phyloP scores from a whole-genome alignment of 371 early-diverging fungal genomes.

The Scutellospora calospora region DNA sequence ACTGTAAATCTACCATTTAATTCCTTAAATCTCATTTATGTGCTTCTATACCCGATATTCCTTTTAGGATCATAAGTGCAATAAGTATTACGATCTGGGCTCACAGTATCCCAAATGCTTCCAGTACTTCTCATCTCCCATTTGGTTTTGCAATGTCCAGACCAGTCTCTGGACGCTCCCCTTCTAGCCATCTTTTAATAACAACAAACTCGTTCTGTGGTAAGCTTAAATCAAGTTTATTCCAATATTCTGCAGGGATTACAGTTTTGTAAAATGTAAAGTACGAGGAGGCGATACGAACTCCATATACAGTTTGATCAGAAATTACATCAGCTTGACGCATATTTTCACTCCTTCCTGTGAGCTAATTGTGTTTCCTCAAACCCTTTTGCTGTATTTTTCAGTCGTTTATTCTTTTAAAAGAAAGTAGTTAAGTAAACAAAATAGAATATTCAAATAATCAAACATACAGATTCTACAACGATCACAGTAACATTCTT shows the following conservation, averaged over 20 bases:
- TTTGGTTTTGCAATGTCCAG: conserved; percentile 36
- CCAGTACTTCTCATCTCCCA: conserved; percentile 28
- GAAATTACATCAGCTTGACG: neutral
- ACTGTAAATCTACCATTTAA: too few relatives aligned
- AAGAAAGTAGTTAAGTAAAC: conserved; percentile 36
- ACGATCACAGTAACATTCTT: conserved; percentile 2
- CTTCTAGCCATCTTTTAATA: conserved; percentile 36
- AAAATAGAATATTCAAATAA: conserved; percentile 22
- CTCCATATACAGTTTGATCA: conserved; percentile 30
- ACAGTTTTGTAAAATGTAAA: conserved; percentile 37
- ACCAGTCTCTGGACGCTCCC: conserved; percentile 23
- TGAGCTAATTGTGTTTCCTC: conserved; percentile 32
- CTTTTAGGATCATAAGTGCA: too few relatives aligned
- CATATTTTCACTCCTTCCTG: conserved; percentile 30
- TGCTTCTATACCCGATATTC: too few relatives aligned
- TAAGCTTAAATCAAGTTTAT: conserved; percentile 26
- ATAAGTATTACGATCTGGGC: too few relatives aligned
- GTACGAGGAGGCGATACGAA: conserved; percentile 32
- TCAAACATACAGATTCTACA: conserved; percentile 36
- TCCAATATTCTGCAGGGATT: conserved; percentile 31
- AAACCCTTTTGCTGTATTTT: conserved; percentile 25
- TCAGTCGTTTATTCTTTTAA: conserved; percentile 37
- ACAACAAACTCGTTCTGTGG: conserved; percentile 29
- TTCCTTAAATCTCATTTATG: too few relatives aligned
- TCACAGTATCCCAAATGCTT: too few relatives aligned